Evolutionary conservation across 257 asterid species (phyloP).

Genomic region (Gynochthodes officinalis): DNA sequence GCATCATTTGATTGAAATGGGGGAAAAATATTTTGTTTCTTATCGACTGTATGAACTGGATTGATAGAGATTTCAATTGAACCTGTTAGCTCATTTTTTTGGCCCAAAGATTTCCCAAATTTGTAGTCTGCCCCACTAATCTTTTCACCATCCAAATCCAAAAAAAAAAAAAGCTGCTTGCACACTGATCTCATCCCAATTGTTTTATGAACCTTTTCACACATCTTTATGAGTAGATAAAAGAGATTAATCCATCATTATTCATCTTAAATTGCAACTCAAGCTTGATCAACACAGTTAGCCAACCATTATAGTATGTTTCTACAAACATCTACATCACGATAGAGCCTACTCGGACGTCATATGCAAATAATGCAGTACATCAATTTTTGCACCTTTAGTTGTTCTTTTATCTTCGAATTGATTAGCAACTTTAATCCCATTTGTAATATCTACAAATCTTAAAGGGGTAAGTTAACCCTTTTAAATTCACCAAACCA

Average conservation of each 20-base stretch:
- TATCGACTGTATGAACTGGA: constrained; percentile 6
- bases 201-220: constrained; percentile 18
- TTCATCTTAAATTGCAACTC: background rate
- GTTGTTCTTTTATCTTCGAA: background rate
- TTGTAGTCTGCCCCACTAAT: constrained; percentile 11
- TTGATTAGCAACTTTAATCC: constrained; percentile 6
- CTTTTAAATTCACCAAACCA: background rate
- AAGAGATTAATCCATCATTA: background rate
- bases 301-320: constrained; percentile 8
- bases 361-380: background rate
- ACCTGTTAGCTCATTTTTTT: background rate
- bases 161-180: background rate
- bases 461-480: background rate
- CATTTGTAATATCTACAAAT: background rate
- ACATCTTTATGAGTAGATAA: constrained; percentile 16
- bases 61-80: constrained; percentile 1
- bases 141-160: background rate
- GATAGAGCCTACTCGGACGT: background rate
- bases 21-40: background rate
- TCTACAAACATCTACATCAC: constrained; percentile 8
- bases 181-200: constrained; percentile 1
- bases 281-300: background rate
- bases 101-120: constrained; percentile 1
- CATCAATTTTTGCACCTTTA: background rate
- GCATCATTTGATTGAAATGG: background rate